These are phyloP conservation scores for Acanthamoeba castellanii DNA, from an alignment of 208 protist species.

Conservation along the genomic window DNA sequence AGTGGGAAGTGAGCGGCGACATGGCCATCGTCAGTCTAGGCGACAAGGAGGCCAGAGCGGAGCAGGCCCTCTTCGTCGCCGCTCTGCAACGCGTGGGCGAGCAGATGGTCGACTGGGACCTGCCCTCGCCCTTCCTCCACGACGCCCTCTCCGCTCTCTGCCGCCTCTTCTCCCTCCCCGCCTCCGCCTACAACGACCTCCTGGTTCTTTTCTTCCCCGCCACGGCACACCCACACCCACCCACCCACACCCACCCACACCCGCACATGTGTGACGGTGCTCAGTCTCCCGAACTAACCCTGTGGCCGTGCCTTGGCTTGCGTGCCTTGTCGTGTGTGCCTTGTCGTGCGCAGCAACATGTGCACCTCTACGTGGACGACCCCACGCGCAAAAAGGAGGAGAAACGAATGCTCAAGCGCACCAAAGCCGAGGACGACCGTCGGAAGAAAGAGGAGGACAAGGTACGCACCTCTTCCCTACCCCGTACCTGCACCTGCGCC, in stretches of 20 bases:
- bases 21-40: not conserved
- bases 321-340: not conserved
- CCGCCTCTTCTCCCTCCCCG: not conserved
- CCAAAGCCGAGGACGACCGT: conserved; percentile 14
- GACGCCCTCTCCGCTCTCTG: not conserved
- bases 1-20: conserved; percentile 11
- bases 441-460: not conserved
- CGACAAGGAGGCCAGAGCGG: not conserved
- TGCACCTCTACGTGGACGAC: not conserved
- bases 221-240: not conserved
- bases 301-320: not conserved
- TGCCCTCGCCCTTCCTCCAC: not conserved
- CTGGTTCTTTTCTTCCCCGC: not conserved
- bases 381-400: not conserved
- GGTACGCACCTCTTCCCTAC: not conserved
- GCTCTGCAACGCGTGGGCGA: not conserved
- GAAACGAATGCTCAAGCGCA: not conserved
- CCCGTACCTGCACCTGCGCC: not conserved
- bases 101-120: conserved; percentile 9
- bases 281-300: too few relatives aligned
- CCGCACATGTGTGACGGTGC: too few relatives aligned
- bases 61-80: not conserved
- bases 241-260: too few relatives aligned
- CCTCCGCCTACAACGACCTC: not conserved
- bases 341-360: not conserved